Evolutionary conservation across 371 early-diverging fungal species (phyloP).

Genomic region (Chytridiales sp.): DNA sequence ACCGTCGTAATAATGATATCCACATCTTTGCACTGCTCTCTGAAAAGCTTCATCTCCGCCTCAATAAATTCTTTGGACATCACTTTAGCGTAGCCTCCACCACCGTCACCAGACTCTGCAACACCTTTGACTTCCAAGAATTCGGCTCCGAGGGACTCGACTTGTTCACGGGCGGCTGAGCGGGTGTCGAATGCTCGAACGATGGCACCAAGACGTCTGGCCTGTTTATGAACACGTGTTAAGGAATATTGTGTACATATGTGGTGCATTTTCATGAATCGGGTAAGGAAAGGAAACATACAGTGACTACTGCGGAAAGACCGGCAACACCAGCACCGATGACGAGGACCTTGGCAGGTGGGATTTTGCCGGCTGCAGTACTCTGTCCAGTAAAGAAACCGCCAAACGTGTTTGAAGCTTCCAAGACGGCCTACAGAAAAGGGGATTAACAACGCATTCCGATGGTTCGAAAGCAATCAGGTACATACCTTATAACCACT

Average conservation of each 20-base stretch:
- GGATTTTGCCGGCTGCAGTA: conserved; percentile 41
- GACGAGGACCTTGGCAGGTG: conserved; percentile 34
- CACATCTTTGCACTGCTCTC: conserved; percentile 31
- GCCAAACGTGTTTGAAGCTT: conserved; percentile 36
- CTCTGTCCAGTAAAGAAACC: conserved; percentile 37
- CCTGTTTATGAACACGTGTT: too few species aligned
- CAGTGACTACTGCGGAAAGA: conserved; percentile 33
- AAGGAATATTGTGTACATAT: not conserved
- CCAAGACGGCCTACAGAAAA: conserved; percentile 22
- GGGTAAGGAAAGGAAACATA: not conserved
- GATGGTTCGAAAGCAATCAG: too few species aligned
- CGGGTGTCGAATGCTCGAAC: conserved; percentile 38
- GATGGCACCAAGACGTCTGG: conserved; percentile 36
- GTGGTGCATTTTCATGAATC: not conserved
- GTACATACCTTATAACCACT: conserved; percentile 32
- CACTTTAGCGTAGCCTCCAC: conserved; percentile 37
- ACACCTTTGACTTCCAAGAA: conserved; percentile 32
- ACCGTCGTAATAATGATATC: conserved; percentile 40
- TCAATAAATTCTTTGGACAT: conserved; percentile 36
- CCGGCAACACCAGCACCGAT: conserved; percentile 43
- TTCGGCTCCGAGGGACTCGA: conserved; percentile 33
- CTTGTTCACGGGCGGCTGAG: conserved; percentile 33
- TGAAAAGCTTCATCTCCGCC: conserved; percentile 33
- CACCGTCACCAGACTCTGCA: conserved; percentile 30
- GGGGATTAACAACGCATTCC: too few species aligned